Percentiles rank a stretch among this genome's conserved stretches.
Evolutionary conservation across 2,329 filamentous ascomycete genomes (phyloP).

Genomic region (Fusarium sp.): DNA sequence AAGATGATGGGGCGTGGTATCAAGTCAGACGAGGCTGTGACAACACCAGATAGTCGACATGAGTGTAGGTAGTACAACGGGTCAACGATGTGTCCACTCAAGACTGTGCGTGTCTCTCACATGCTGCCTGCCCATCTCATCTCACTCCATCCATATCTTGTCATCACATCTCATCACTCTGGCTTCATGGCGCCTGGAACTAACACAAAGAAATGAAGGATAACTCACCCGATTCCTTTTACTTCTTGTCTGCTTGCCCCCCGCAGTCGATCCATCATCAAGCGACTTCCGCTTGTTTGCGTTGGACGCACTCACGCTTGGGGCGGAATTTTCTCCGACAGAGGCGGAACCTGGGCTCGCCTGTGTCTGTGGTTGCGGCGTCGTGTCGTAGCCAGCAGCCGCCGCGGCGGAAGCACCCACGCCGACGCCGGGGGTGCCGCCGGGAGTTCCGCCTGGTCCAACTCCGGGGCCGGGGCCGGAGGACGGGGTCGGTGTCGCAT

Average conservation of each 20-base stretch:
- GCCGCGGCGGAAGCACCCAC: constrained; percentile 43
- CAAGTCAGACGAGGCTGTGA: not conserved
- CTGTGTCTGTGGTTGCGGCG: constrained; percentile 47
- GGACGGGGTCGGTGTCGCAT: constrained; percentile 34
- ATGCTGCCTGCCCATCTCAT: constrained; percentile 1
- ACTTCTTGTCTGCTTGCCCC: constrained; percentile 65
- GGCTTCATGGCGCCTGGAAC: not conserved
- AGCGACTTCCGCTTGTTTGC: constrained; percentile 54
- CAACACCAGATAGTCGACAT: not conserved
- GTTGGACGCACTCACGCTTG: constrained; percentile 38
- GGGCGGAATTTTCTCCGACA: constrained; percentile 64
- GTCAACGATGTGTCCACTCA: not conserved
- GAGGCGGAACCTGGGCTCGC: constrained; percentile 54
- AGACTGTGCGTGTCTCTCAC: not conserved
- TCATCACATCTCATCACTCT: constrained; percentile 10
- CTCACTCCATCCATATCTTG: not conserved
- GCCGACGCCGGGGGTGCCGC: constrained; percentile 32
- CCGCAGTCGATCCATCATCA: constrained; percentile 52
- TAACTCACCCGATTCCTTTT: constrained; percentile 69
- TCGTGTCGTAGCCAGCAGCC: constrained; percentile 48
- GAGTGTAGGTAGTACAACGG: constrained; percentile 18
- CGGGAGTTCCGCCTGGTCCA: constrained; percentile 31
- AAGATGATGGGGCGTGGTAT: not conserved
- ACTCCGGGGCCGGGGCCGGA: constrained; percentile 36
- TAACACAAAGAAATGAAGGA: constrained; percentile 12